These are phyloP conservation scores for Sporisorium graminicola DNA, from an alignment of 1,284 basidiomycete genomes.

Conservation along the genomic window DNA sequence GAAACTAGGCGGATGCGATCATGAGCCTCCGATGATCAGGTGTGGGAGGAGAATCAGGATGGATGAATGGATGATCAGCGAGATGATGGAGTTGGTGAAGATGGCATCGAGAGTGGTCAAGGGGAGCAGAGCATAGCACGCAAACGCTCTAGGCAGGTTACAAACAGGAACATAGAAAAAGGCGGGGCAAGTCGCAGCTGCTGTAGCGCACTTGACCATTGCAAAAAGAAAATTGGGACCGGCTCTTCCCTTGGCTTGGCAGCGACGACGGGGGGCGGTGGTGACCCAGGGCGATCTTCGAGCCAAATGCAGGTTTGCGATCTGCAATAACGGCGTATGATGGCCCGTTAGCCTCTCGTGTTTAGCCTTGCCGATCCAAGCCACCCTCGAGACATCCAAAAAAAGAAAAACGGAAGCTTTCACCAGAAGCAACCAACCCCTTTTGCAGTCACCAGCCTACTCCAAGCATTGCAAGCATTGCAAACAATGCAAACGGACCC, in stretches of 20 bases:
- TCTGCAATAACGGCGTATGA: neutral
- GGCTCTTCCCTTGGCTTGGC: neutral
- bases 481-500: neutral
- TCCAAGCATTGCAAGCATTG: too few species aligned
- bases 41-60: neutral
- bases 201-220: too few species aligned
- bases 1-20: neutral
- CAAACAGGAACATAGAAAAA: neutral
- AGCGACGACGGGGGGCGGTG: neutral
- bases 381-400: neutral
- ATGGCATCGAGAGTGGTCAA: neutral
- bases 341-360: neutral
- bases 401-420: neutral
- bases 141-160: neutral
- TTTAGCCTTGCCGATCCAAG: neutral
- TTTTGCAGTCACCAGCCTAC: too few species aligned
- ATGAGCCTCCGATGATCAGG: neutral
- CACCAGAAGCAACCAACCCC: too few species aligned
- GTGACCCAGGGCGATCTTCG: neutral
- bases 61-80: constrained; percentile 1
- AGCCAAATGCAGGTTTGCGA: neutral
- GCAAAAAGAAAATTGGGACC: neutral
- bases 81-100: neutral
- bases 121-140: neutral
- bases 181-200: neutral